Conservation (phyloP, 2,329 filamentous ascomycete genomes). For the Stagonosporopsis tanaceti region DNA sequence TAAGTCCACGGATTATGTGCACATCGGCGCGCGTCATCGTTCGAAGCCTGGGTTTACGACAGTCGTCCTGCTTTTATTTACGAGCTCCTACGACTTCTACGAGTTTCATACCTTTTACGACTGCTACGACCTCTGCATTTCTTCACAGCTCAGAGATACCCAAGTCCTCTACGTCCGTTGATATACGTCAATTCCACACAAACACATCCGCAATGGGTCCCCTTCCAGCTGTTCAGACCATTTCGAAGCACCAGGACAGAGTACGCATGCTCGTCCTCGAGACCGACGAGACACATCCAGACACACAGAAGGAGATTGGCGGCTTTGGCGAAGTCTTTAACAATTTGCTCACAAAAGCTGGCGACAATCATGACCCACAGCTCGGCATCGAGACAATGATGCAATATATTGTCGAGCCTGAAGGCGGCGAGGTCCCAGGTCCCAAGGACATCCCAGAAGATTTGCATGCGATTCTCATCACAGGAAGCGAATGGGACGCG, state of each 20-base stretch:
- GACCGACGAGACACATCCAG: conserved; percentile 64
- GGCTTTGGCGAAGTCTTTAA: conserved; percentile 64
- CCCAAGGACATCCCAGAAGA: conserved; percentile 57
- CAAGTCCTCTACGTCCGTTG: not conserved
- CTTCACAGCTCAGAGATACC: not conserved
- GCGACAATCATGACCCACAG: conserved; percentile 61
- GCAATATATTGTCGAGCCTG: conserved; percentile 60
- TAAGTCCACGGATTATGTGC: conserved; percentile 16
- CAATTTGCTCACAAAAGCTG: conserved; percentile 60
- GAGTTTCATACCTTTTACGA: not conserved
- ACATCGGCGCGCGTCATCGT: conserved; percentile 23
- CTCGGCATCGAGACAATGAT: conserved; percentile 64
- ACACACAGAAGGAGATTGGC: conserved; percentile 59
- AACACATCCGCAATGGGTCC: conserved; percentile 32
- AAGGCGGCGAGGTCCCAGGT: conserved; percentile 53
- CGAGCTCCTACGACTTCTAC: not conserved
- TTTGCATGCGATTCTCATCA: conserved; percentile 56
- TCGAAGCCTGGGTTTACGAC: conserved; percentile 14
- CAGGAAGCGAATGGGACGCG: conserved; percentile 58
- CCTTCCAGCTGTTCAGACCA: conserved; percentile 31
- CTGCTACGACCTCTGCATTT: not conserved
- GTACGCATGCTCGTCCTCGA: conserved; percentile 64
- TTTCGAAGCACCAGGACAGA: conserved; percentile 39
- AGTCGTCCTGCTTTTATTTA: not conserved
- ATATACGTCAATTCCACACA: not conserved